Percentiles rank a stretch among this genome's conserved stretches.
Conservation (phyloP, 305 asterid genomes). For the Solanum hybrid region DNA sequence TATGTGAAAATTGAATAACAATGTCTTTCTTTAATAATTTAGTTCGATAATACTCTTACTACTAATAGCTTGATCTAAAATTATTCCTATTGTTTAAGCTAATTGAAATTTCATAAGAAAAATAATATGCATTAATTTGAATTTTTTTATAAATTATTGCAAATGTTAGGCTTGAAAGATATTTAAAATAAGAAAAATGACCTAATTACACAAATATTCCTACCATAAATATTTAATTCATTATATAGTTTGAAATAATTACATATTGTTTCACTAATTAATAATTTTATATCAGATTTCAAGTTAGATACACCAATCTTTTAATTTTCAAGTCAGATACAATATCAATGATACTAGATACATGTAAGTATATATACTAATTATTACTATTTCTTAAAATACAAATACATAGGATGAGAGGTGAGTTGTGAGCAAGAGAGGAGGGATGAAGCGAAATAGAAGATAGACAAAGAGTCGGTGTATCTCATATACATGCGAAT, state of each 20-base stretch:
- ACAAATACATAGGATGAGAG: background rate
- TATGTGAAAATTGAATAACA: background rate
- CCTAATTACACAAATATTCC: background rate
- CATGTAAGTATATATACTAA: too few species aligned
- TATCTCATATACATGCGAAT: background rate
- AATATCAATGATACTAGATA: background rate
- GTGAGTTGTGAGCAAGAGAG: background rate
- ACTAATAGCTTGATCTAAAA: too few species aligned
- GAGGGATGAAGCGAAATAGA: background rate
- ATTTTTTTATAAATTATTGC: background rate
- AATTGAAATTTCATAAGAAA: background rate
- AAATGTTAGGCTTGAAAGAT: background rate
- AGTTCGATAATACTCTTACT: background rate
- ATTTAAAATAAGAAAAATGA: background rate
- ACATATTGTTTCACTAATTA: background rate
- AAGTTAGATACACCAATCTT: too few species aligned
- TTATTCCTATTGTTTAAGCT: background rate
- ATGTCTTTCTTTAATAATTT: background rate
- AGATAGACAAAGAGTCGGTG: background rate
- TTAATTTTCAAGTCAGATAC: background rate
- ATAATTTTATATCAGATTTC: background rate
- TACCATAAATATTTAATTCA: background rate
- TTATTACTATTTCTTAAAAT: background rate
- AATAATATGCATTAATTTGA: background rate
- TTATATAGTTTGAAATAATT: too few species aligned